Conservation (phyloP, 257 asterid genomes). For the Nyctanthes arbortristis region DNA sequence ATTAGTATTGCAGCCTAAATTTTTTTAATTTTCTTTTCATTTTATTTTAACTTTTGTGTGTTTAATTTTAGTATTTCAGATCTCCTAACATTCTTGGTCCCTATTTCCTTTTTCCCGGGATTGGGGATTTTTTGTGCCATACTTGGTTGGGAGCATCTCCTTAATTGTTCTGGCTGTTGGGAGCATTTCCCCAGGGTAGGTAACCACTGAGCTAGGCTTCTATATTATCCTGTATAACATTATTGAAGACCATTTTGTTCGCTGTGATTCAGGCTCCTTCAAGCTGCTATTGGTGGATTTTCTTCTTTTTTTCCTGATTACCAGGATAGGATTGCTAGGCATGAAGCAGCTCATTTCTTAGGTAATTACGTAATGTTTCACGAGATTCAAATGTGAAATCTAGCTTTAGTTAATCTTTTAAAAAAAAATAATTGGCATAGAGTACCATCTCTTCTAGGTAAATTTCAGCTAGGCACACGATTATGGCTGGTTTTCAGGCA, state of each 20-base stretch:
- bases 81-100: constrained; percentile 15
- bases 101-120: constrained; percentile 49
- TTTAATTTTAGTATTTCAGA: neutral
- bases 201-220: constrained; percentile 15
- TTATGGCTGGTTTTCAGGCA: too few relatives aligned
- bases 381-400: constrained; percentile 2
- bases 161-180: constrained; percentile 87
- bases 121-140: constrained; percentile 96
- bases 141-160: constrained; percentile 92
- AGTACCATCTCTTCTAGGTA: neutral
- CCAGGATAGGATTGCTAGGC: constrained; percentile 86
- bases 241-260: constrained; percentile 13
- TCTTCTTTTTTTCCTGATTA: constrained; percentile 85
- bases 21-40: too few relatives aligned
- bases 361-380: constrained; percentile 43
- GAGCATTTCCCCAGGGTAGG: constrained; percentile 91
- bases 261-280: constrained; percentile 69
- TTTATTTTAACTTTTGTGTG: too few relatives aligned
- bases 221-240: neutral
- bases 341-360: constrained; percentile 96
- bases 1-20: neutral
- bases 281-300: constrained; percentile 89
- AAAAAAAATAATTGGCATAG: neutral
- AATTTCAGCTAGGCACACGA: neutral
- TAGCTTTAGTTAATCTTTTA: constrained; percentile 5